Evolutionary conservation across 179 eudicot genomes (phyloP), one percentile per base, ranked within the genome.

Genomic region (Patellifolia procumbens): DNA sequence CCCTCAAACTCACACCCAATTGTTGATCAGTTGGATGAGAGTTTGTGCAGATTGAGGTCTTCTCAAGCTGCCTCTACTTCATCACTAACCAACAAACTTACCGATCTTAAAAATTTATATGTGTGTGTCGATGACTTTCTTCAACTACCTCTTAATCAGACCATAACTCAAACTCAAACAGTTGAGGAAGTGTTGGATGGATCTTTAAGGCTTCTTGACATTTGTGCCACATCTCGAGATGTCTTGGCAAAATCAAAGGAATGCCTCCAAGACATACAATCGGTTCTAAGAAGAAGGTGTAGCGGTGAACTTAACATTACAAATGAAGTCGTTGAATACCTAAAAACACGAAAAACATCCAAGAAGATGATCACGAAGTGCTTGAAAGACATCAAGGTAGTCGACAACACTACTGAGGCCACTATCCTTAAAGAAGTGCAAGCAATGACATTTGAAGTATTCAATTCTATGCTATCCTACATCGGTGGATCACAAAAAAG

Each of bases 191-290:
- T 72, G 11, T 68, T 83, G 64, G 88, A 83, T 68, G 86, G 82
- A 74, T 82, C 81, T 72, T 46, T 87, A 20, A 75, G 64, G 39
- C 84, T 87, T 15, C 68, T 87, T 13, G 90, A 87, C 70, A 65
- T 73, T 11, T 85, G 88, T 65, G 45, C 58, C 63, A 75, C 76
- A 5, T 72, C 83, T 2, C 75, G 79, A 56, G 86, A 84, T 68
- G 63, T 74, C 45, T 76, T 82, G 72, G 49, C 12, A 17, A 81
- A 77, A 53, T 78, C 77, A 16, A 82, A 78, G 78, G 76, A 85
- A 62, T n/a, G 19, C 0, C 68, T 80, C 8, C 84, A 78, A 73
- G 72, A 68, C 55, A 65, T 86, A 24, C 82, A 72, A 51, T 84
- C 86, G 34, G 62, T 49, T 5, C 71, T 86, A 0, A 70, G 83